Evolutionary conservation across 306 rosid species (phyloP), one percentile per base, ranked within the genome.

Genomic region (Begonia fuchsioides): DNA sequence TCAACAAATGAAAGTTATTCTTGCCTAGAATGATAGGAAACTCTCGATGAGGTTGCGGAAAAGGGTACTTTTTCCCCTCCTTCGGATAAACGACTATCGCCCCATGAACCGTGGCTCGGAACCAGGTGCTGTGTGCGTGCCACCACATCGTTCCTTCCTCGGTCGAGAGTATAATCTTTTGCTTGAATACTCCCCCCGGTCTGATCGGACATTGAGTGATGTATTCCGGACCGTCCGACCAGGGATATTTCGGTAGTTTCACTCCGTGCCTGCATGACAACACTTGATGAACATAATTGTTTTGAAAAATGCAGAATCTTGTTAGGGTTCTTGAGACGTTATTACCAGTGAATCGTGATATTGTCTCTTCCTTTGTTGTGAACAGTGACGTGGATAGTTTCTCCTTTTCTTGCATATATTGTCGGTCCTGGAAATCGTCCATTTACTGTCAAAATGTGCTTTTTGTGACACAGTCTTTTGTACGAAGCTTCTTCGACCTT

Each of bases 41-140:
- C 73, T 80, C 83, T 56, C 59, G 71, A 60, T 83, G 39, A 39
- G 96, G 94, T 52, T 83, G 77, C 17, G 50, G 41, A 43, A 80
- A 87, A 2, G 96, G 96, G 48, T 87, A 87, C 12, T 87, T 55
- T 13, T 75, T 79, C 13, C 78, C 77, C 49, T 59, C 76, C 61
- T 50, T 74, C 0, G 96, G 96, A 38, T 77, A 79, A 50, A 87
- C 75, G 26, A 87, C 63, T 46, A 87, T 87, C 43, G 96, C 79
- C 15, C 94, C 96, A 40, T 87, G 53, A 52, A 83, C 20, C 4
- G 80, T 66, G 9, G 72, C 64, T 62, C 96, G 75, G 1, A 79
- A 75, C 96, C 96, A 87, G 52, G 96, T 80, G 51, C 75, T 55
- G 54, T 87, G 96, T 52, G 84, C 96, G 63, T 87, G 96, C 86